phyloP scores from a whole-genome alignment of 208 protist genomes.

The Trypanosoma boissoni region DNA sequence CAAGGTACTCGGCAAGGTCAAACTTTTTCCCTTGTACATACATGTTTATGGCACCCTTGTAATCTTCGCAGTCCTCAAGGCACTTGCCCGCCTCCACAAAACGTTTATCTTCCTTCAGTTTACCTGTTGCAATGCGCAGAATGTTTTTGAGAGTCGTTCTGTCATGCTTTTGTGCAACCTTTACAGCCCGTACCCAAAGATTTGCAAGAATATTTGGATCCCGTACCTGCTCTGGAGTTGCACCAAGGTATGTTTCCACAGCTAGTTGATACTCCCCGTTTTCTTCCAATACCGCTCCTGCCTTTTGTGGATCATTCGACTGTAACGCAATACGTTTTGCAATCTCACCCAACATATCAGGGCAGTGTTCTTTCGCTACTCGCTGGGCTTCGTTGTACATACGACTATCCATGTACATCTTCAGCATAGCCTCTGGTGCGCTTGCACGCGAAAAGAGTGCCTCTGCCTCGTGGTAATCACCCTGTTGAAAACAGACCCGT shows the following conservation, averaged over 20 bases:
- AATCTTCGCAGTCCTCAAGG: constrained; percentile 90
- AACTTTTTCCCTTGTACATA: constrained; percentile 93
- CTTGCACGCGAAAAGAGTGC: constrained; percentile 88
- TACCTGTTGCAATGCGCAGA: constrained; percentile 56
- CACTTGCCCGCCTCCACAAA: constrained; percentile 89
- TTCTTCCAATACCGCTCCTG: constrained; percentile 89
- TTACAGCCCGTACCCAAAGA: constrained; percentile 93
- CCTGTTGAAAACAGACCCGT: constrained; percentile 78
- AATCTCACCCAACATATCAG: constrained; percentile 83
- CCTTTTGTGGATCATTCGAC: constrained; percentile 86
- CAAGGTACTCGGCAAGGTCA: constrained; percentile 87
- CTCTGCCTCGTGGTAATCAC: constrained; percentile 92
- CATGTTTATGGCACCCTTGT: constrained; percentile 92
- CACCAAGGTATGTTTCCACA: constrained; percentile 94
- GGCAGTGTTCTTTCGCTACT: constrained; percentile 87
- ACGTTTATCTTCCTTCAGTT: constrained; percentile 77
- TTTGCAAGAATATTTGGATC: constrained; percentile 74
- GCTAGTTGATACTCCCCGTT: constrained; percentile 92
- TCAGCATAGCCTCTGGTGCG: constrained; percentile 91
- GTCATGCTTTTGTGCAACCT: constrained; percentile 92
- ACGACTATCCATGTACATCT: constrained; percentile 92
- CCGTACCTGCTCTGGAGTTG: constrained; percentile 56
- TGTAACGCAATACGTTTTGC: constrained; percentile 80
- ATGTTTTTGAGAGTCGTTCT: constrained; percentile 83
- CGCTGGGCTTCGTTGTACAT: constrained; percentile 94